phyloP scores from a whole-genome alignment of 2,329 filamentous ascomycete genomes.

The Monascus ruber region DNA sequence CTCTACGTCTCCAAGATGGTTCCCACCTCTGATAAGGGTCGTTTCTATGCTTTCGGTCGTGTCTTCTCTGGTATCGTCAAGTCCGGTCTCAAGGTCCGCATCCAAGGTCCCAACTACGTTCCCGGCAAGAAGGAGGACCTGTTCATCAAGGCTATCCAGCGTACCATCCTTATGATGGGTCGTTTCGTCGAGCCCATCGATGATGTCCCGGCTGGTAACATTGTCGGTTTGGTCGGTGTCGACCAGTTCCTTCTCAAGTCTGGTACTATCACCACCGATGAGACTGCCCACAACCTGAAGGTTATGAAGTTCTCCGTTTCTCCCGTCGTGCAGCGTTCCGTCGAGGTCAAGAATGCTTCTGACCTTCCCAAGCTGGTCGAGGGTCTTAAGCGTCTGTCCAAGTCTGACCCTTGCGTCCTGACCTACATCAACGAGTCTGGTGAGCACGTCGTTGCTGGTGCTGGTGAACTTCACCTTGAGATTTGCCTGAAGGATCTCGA shows the following conservation, averaged over 20 bases:
- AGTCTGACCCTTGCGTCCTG: conserved; percentile 98
- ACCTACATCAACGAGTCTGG: conserved; percentile 81
- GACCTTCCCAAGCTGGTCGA: conserved; percentile 99
- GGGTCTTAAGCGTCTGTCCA: conserved; percentile 99
- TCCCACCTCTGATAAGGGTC: conserved; percentile 97
- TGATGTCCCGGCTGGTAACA: conserved; percentile 98
- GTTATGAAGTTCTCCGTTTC: conserved; percentile 99
- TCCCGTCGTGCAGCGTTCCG: conserved; percentile 94
- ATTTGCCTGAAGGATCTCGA: conserved; percentile 99
- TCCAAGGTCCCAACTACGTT: conserved; percentile 97
- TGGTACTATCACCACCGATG: conserved; percentile 93
- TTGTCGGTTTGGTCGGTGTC: conserved; percentile 97
- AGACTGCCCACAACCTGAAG: conserved; percentile 99
- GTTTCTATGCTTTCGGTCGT: conserved; percentile 99
- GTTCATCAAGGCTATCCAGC: conserved; percentile 98
- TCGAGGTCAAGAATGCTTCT: conserved; percentile 99
- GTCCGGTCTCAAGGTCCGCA: conserved; percentile 98
- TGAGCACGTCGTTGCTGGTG: conserved; percentile 98
- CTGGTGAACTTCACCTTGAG: conserved; percentile 98
- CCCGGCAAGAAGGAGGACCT: conserved; percentile 98
- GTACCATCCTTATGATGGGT: conserved; percentile 99
- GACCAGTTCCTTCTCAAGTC: conserved; percentile 99
- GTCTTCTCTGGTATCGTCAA: conserved; percentile 97
- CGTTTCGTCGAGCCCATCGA: conserved; percentile 98
- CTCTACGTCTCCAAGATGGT: conserved; percentile 99